Evolutionary conservation across 352 stramenopile species (phyloP).

Genomic region (Phytophthora pinifolia): DNA sequence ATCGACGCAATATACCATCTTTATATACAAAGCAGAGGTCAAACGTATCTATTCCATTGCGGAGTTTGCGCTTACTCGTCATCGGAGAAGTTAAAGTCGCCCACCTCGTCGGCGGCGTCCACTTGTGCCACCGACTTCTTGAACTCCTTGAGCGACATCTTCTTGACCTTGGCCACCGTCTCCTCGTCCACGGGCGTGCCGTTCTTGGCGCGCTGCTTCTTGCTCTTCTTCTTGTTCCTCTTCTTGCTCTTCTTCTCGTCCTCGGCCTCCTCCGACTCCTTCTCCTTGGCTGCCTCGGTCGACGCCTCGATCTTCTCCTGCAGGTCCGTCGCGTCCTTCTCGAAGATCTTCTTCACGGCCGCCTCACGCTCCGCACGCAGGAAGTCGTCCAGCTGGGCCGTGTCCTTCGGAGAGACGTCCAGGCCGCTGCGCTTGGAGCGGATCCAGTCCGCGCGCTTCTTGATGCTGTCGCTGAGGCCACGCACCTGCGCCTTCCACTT

Average conservation of each 20-base stretch:
- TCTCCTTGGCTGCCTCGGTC: slow-evolving; percentile 41
- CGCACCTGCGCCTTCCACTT: slow-evolving; percentile 79
- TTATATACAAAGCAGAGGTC: slow-evolving; percentile 6
- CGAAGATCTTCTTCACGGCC: slow-evolving; percentile 86
- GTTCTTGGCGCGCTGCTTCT: slow-evolving; percentile 40
- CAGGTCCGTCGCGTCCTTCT: slow-evolving; percentile 57
- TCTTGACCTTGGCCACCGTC: slow-evolving; percentile 72
- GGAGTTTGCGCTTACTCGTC: slow-evolving; percentile 42
- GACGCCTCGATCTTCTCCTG: slow-evolving; percentile 73
- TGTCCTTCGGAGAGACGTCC: slow-evolving; percentile 85
- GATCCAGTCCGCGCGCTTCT: slow-evolving; percentile 80
- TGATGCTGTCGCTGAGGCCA: slow-evolving; percentile 64
- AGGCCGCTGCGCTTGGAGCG: slow-evolving; percentile 91
- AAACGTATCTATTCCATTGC: slow-evolving; percentile 18
- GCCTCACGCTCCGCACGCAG: slow-evolving; percentile 77
- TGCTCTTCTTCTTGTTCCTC: slow-evolving; percentile 40
- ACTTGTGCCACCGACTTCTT: slow-evolving; percentile 73
- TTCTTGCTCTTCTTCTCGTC: slow-evolving; percentile 42
- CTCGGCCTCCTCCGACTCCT: slow-evolving; percentile 29
- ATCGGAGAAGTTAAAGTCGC: slow-evolving; percentile 81
- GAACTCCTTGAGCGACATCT: slow-evolving; percentile 85
- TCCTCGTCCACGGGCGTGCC: slow-evolving; percentile 52
- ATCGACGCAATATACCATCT: not conserved
- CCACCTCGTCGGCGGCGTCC: slow-evolving; percentile 71
- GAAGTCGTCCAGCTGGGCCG: slow-evolving; percentile 87